These are phyloP conservation scores for Coemansia umbellata DNA, from an alignment of 192 early-diverging fungal species.

Conservation along the genomic window DNA sequence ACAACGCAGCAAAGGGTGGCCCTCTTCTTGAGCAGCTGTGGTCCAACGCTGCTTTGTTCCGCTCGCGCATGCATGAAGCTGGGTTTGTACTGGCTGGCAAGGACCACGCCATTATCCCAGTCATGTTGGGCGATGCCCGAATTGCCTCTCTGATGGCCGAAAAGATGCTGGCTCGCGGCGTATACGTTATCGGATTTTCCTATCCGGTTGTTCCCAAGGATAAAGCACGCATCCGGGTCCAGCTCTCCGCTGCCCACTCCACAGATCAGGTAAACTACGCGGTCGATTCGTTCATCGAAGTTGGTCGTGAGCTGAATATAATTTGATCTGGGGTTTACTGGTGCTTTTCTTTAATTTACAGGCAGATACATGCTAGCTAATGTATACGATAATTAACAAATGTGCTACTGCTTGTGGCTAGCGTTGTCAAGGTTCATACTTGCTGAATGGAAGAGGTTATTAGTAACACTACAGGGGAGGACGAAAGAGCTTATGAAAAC, in stretches of 20 bases:
- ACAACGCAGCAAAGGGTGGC: slow-evolving; percentile 32
- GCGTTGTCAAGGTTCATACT: too few relatives aligned
- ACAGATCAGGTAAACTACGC: slow-evolving; percentile 51
- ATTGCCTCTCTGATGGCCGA: slow-evolving; percentile 52
- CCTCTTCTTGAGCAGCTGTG: slow-evolving; percentile 55
- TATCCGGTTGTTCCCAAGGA: slow-evolving; percentile 58
- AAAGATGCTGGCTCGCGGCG: slow-evolving; percentile 49
- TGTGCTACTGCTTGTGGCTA: too few relatives aligned
- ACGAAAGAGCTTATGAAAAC: too few relatives aligned
- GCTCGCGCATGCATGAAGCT: slow-evolving; percentile 54
- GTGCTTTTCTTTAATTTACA: too few relatives aligned
- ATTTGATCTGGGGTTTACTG: too few relatives aligned
- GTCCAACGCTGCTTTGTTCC: slow-evolving; percentile 60
- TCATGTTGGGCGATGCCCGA: slow-evolving; percentile 57
- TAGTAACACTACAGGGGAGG: too few relatives aligned
- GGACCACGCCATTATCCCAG: slow-evolving; percentile 56
- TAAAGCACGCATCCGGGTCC: slow-evolving; percentile 56
- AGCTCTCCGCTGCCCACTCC: slow-evolving; percentile 54
- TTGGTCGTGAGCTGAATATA: slow-evolving; percentile 42
- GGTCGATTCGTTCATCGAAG: slow-evolving; percentile 53
- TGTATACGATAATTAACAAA: too few relatives aligned
- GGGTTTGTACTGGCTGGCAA: slow-evolving; percentile 64
- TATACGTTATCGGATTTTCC: slow-evolving; percentile 60
- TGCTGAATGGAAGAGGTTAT: too few relatives aligned
- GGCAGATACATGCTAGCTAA: too few relatives aligned